phyloP scores from a whole-genome alignment of 2,329 filamentous ascomycete genomes.

The Rhynchosporium graminicola region DNA sequence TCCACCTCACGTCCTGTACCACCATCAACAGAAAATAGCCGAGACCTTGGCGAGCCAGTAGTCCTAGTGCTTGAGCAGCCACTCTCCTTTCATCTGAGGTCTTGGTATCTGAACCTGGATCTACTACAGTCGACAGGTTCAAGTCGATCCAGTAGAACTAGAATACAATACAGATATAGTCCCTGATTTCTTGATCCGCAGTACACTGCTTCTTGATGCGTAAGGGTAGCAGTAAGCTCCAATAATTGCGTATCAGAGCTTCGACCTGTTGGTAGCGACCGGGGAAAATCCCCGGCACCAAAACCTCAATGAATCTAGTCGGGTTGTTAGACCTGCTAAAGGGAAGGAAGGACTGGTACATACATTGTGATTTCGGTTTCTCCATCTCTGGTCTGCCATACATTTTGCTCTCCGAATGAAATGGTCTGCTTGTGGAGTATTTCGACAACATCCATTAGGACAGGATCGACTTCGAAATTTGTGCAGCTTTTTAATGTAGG shows the following conservation, averaged over 20 bases:
- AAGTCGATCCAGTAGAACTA: not conserved
- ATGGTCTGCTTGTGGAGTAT: not conserved
- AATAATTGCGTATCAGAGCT: not conserved
- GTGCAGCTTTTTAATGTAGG: not conserved
- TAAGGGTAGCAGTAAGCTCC: not conserved
- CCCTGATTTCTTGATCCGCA: not conserved
- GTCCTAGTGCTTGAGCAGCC: no score
- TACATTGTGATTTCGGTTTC: not conserved
- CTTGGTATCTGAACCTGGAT: not conserved
- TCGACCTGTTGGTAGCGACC: not conserved
- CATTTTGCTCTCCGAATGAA: constrained; percentile 1
- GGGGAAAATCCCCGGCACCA: not conserved
- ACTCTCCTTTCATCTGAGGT: not conserved
- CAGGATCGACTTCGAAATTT: not conserved
- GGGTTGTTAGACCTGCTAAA: not conserved
- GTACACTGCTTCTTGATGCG: not conserved
- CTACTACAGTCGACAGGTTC: not conserved
- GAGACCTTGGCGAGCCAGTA: not conserved
- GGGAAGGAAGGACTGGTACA: not conserved
- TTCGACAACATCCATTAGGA: not conserved
- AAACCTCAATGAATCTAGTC: not conserved
- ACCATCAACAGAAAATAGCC: not conserved
- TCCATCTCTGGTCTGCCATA: not conserved
- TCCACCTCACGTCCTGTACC: no score
- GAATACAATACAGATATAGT: constrained; percentile 7